Base-by-base conservation (phyloP, 306 rosid species). In the Cicer judaicum region DNA sequence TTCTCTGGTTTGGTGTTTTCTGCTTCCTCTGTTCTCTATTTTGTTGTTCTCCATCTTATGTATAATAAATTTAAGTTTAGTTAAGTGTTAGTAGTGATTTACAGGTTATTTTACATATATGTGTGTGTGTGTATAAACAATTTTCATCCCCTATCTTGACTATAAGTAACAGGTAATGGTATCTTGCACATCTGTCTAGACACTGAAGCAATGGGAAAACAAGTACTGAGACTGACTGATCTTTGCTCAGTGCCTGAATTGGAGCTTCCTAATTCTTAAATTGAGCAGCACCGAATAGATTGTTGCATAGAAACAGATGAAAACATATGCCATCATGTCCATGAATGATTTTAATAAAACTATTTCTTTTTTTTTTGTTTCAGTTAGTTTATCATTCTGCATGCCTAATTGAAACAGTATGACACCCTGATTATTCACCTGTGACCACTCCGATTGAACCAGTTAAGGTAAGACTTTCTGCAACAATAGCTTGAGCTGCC, bases 401-500 rank as follows among this genome's bases (percentile, higher is more conserved):
- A 72, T 62, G 77, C 34, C 34, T 46, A 29, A 49, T 19, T 3
- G 14, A 43, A 69, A 65, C 56, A 78, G n/a, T 2, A 34, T 53
- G 59, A 68, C 56, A 78, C 42, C 76, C 16, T 1, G 42, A 60
- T 7, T 87, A 60, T 7, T 87, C 72, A 94, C 99, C 97, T 77
- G 99, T 88, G 56, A 92, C 97, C 76, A 94, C 99, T 71, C 99
- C 99, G 78, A 94, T 94, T 41, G 99, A 94, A 75, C 99, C 97
- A 62, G 99, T 94, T 77, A 94, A 78, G 75, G 97, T 92, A 49
- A 94, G 88, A 84, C 84, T 92, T 82, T 94, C 99, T 5, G 97
- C 95, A 54, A 94, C 97, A 86, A 94, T 90, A 68, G 95, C 71
- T 54, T 88, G 85, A 68, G 97, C 87, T 78, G 88, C 99, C 99